Evolutionary conservation across 2,329 filamentous ascomycete genomes (phyloP).

Genomic region (Berkeleyomyces basicola): DNA sequence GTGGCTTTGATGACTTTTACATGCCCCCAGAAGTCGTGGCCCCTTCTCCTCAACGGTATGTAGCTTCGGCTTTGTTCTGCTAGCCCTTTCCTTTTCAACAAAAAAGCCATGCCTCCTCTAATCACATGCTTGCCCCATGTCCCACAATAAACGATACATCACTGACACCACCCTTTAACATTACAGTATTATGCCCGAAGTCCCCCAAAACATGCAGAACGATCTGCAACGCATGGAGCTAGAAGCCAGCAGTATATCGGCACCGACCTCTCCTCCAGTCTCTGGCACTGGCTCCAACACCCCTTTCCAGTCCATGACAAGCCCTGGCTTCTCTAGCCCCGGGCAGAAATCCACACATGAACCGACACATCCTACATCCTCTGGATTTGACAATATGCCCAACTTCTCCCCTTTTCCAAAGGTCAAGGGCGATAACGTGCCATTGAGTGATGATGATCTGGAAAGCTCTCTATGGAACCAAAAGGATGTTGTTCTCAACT

Average conservation of each 20-base stretch:
- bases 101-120: not conserved
- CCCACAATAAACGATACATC: not conserved
- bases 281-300: constrained; percentile 19
- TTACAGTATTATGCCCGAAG: constrained; percentile 76
- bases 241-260: constrained; percentile 37
- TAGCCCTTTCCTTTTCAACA: not conserved
- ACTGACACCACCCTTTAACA: constrained; percentile 10
- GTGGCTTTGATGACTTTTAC: constrained; percentile 42
- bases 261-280: constrained; percentile 23
- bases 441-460: constrained; percentile 85
- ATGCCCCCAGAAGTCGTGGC: constrained; percentile 41
- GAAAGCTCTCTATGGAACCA: constrained; percentile 79
- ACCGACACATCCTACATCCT: constrained; percentile 2
- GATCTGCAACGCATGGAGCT: constrained; percentile 83
- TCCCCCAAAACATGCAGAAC: constrained; percentile 91
- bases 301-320: constrained; percentile 25
- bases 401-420: constrained; percentile 87
- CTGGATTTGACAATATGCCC: constrained; percentile 33
- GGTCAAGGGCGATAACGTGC: constrained; percentile 72
- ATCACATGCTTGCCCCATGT: not conserved
- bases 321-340: constrained; percentile 9
- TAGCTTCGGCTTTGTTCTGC: constrained; percentile 12
- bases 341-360: constrained; percentile 8
- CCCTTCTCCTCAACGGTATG: constrained; percentile 40
- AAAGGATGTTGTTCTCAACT: constrained; percentile 68